A percentile compares a stretch with the other conserved stretches of the same genome.
These are phyloP conservation scores for Madurella mycetomatis DNA, from an alignment of 2,329 filamentous ascomycete genomes.

Conservation along the genomic window DNA sequence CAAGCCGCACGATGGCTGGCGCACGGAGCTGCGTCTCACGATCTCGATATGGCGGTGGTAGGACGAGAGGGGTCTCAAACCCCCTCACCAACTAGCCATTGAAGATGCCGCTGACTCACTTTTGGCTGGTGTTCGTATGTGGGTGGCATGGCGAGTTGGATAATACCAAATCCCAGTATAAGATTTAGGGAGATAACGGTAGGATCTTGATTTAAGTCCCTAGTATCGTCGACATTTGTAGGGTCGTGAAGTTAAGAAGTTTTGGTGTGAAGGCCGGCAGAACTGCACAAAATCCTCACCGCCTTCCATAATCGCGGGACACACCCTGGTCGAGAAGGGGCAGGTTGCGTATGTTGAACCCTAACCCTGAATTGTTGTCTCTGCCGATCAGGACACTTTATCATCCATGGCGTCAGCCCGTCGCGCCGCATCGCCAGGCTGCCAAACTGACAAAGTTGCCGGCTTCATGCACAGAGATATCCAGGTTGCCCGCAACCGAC, in stretches of 20 bases:
- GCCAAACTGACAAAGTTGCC: neutral
- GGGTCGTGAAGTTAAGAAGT: conserved; percentile 4
- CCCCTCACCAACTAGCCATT: neutral
- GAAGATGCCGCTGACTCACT: conserved; percentile 4
- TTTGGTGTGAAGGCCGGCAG: conserved; percentile 18
- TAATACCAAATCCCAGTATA: neutral
- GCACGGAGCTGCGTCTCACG: no score
- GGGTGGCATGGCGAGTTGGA: conserved; percentile 20
- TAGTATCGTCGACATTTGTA: neutral
- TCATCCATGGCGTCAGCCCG: neutral
- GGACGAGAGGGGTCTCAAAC: no score
- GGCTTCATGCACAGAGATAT: no score
- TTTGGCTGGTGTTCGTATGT: conserved; percentile 21
- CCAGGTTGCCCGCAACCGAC: no score
- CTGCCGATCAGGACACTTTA: neutral
- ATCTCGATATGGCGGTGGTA: no score
- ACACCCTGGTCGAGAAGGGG: neutral
- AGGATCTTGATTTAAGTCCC: neutral
- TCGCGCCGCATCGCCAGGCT: neutral
- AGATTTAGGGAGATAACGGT: neutral
- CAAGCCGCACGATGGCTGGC: neutral
- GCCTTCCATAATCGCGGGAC: conserved; percentile 10
- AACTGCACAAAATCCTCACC: conserved; percentile 25
- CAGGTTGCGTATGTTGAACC: conserved; percentile 18
- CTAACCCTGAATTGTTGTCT: conserved; percentile 3